These are phyloP conservation scores for Rehmannia glutinosa DNA, from an alignment of 257 asterid genomes.

Conservation along the genomic window DNA sequence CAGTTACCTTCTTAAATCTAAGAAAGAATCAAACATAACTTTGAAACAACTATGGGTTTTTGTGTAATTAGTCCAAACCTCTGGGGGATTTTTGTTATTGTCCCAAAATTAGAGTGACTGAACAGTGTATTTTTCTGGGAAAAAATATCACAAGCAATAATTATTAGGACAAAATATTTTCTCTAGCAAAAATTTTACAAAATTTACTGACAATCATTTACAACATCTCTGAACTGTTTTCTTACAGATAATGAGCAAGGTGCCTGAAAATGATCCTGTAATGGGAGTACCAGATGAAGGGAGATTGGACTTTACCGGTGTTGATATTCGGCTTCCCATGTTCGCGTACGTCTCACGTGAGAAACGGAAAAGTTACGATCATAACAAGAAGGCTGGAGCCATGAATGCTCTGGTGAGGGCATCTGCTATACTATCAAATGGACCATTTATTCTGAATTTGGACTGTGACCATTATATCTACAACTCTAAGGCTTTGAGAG, in stretches of 20 bases:
- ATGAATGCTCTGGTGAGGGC: conserved; percentile 96
- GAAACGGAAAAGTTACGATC: conserved; percentile 82
- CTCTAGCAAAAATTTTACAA: too few relatives aligned
- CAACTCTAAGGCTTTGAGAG: conserved; percentile 68
- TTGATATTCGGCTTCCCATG: conserved; percentile 83
- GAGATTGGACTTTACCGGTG: conserved; percentile 66
- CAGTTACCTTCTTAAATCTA: too few relatives aligned
- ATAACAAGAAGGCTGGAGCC: conserved; percentile 97
- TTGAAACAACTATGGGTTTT: too few relatives aligned
- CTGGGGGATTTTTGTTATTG: too few relatives aligned
- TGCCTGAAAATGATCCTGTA: conserved; percentile 73
- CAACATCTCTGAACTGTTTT: background rate
- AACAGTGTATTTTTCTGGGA: too few relatives aligned
- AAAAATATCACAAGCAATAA: too few relatives aligned
- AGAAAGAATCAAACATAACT: too few relatives aligned
- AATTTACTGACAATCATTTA: too few relatives aligned
- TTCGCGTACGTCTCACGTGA: conserved; percentile 94
- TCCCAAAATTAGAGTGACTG: too few relatives aligned
- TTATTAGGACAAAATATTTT: too few relatives aligned
- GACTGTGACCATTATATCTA: conserved; percentile 94
- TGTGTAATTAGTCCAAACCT: too few relatives aligned
- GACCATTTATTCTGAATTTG: conserved; percentile 88
- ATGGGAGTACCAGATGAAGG: conserved; percentile 74
- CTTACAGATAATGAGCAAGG: conserved; percentile 87
- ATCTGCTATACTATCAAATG: conserved; percentile 87